phyloP scores from a whole-genome alignment of 345 rosid genomes.

The Hibiscus tridactylites region DNA sequence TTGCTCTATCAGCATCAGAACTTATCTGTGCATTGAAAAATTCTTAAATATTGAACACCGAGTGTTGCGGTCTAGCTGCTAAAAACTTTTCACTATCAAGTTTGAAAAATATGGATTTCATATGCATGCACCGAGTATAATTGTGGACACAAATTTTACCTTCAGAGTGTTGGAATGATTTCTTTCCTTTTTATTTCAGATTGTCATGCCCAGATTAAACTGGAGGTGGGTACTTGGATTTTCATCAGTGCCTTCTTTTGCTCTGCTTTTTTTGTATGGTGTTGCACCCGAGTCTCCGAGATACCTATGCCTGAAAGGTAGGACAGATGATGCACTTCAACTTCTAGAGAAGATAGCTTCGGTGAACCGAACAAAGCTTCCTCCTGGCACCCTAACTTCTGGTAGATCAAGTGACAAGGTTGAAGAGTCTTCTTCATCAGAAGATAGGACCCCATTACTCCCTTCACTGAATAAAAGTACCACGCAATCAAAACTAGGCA shows the following conservation, averaged over 20 bases:
- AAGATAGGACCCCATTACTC: constrained; percentile 17
- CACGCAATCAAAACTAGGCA: constrained; percentile 20
- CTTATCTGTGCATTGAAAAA: no score
- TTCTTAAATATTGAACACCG: no score
- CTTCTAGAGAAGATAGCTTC: constrained; percentile 39
- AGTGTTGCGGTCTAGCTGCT: no score
- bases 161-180: neutral
- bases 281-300: constrained; percentile 54
- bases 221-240: constrained; percentile 74
- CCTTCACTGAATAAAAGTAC: neutral
- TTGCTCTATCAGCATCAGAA: no score
- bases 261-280: constrained; percentile 37
- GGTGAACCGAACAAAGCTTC: constrained; percentile 30
- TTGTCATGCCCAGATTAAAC: constrained; percentile 42
- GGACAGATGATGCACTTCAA: constrained; percentile 29
- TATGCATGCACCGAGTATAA: neutral
- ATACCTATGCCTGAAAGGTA: constrained; percentile 41
- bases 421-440: constrained; percentile 12
- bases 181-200: constrained; percentile 10
- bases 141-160: neutral
- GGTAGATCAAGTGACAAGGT: constrained; percentile 19
- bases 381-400: constrained; percentile 43
- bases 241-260: constrained; percentile 44
- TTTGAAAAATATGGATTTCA: neutral
- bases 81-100: no score